Evolutionary conservation across 805 yeast genomes (phyloP), one percentile per base, ranked within the genome.

Genomic region (Dipodascus albidus): DNA sequence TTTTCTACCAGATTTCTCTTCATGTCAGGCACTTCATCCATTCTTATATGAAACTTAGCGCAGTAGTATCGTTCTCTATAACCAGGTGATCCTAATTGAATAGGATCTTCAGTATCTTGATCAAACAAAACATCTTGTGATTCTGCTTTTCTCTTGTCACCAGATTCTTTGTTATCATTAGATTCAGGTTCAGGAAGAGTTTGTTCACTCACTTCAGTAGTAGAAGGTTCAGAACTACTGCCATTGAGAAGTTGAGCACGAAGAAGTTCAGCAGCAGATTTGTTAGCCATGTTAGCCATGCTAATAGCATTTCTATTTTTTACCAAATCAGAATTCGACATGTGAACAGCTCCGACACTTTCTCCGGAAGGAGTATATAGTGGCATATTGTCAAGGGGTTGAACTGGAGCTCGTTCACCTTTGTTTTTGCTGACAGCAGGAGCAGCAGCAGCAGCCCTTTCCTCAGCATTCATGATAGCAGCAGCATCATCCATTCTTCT

Each of bases 41-140:
- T 57, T 2, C 70, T 61, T 6, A 81, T 74, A 55, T 79, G 78
- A 63, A 89, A 88, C 68, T 93, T 93, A 44, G 77, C 72, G 55
- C 75, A 71, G 64, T 93, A 93, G 67, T 93, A 93, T 50, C 99
- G 74, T 53, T 77, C 80, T 51, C 78, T 79, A 68, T 87, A 93
- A 0, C 99, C 99, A 0, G 93, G 83, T 65, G 88, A 95, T 81
- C 87, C 84, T 57, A 87, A 69, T 59, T 81, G 78, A 33, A 90
- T 83, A 4, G 74, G 70, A 47, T 74, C 75, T 2, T 68, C 75
- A 50, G 77, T 80, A 14, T 74, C 73, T 42, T 72, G 76, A 47
- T 69, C 69, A 3, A 62, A 60, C 2, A 69, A 72, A 14, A 59
- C 53, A 51, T 55, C 52, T 48, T 57, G 48, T 17, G 49, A 23